phyloP scores from a whole-genome alignment of 1,284 basidiomycete species.

The Leccinum pachyderme region DNA sequence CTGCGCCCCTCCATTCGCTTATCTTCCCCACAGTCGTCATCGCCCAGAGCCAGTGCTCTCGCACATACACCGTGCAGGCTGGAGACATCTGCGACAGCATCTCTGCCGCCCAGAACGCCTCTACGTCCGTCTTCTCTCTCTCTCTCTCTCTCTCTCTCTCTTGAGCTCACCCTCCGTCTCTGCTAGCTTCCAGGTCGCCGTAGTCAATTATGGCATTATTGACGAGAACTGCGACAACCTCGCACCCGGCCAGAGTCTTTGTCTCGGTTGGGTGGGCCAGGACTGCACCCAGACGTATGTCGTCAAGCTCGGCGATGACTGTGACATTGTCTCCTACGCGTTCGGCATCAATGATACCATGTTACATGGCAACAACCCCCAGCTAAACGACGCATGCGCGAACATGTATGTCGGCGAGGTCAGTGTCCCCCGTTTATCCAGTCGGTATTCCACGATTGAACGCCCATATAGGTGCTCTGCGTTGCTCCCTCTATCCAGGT shows the following conservation, averaged over 20 bases:
- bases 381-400: constrained; percentile 51
- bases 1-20: constrained; percentile 7
- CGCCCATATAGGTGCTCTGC: constrained; percentile 49
- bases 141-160: not conserved
- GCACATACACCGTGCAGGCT: constrained; percentile 55
- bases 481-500: constrained; percentile 37
- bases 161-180: not conserved
- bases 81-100: constrained; percentile 71
- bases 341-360: constrained; percentile 49
- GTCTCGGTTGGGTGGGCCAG: constrained; percentile 46
- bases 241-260: constrained; percentile 43
- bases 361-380: constrained; percentile 65
- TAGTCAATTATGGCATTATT: constrained; percentile 51
- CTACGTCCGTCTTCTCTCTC: constrained; percentile 47
- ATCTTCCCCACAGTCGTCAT: constrained; percentile 35
- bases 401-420: constrained; percentile 73
- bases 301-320: constrained; percentile 50
- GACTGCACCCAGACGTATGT: constrained; percentile 51
- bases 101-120: constrained; percentile 60
- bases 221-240: constrained; percentile 59
- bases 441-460: not conserved
- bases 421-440: not conserved
- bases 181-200: constrained; percentile 68
- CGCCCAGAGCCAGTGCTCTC: constrained; percentile 47
- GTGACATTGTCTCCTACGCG: constrained; percentile 41